Evolutionary conservation across 495 filamentous ascomycete species (phyloP).

Genomic region (Annulohypoxylon nitens): DNA sequence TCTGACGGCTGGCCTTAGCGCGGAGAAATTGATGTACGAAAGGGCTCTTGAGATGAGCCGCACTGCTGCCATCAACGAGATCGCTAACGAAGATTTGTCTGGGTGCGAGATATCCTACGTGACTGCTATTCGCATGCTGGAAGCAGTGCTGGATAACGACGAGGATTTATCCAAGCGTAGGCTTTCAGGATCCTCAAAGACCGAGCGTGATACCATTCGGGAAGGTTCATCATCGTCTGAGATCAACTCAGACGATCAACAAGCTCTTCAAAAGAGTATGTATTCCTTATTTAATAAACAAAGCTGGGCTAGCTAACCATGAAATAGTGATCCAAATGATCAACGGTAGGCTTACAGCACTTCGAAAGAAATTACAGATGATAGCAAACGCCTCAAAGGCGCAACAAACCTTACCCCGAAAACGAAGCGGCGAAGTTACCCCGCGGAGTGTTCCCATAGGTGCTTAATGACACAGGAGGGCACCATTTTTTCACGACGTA

Average conservation of each 20-base stretch:
- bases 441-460: constrained; percentile 57
- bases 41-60: constrained; percentile 96
- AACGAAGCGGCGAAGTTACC: constrained; percentile 62
- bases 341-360: constrained; percentile 52
- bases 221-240: constrained; percentile 63
- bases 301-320: constrained; percentile 29
- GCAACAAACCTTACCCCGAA: constrained; percentile 50
- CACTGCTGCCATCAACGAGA: constrained; percentile 92
- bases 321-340: constrained; percentile 63
- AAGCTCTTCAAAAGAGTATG: constrained; percentile 76
- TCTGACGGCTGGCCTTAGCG: constrained; percentile 81
- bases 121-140: constrained; percentile 92
- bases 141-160: constrained; percentile 91
- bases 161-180: constrained; percentile 69
- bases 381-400: constrained; percentile 60
- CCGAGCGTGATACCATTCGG: constrained; percentile 57
- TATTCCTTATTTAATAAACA: background rate
- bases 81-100: constrained; percentile 86
- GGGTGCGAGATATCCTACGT: constrained; percentile 94
- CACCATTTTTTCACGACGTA: constrained; percentile 47
- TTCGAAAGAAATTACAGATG: constrained; percentile 61
- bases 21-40: constrained; percentile 98
- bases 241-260: constrained; percentile 79
- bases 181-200: constrained; percentile 54
- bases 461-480: constrained; percentile 49